phyloP scores from a whole-genome alignment of 225 moss, liverwort and hornwort genomes.

The Climacium dendroides region DNA sequence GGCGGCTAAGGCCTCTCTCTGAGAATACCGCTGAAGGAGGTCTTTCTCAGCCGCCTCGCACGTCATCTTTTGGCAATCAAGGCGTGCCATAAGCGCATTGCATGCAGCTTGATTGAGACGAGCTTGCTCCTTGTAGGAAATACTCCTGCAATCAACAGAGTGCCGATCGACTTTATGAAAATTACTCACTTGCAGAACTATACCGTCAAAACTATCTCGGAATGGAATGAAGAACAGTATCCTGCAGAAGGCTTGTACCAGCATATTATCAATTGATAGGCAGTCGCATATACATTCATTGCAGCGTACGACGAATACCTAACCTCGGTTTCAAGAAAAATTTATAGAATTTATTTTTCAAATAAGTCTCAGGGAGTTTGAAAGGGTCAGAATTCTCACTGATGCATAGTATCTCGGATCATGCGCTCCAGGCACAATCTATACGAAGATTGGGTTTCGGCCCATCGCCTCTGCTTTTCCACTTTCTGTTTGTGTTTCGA shows the following conservation, averaged over 20 bases:
- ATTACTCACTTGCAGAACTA: neutral
- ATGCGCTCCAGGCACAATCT: conserved; percentile 40
- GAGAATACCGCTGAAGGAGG: conserved; percentile 50
- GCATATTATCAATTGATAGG: neutral
- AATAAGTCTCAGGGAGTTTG: neutral
- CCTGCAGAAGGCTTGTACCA: neutral
- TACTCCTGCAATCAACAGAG: conserved; percentile 23
- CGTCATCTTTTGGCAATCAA: conserved; percentile 62
- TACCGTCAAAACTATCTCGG: neutral
- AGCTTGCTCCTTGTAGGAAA: conserved; percentile 62
- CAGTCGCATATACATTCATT: neutral
- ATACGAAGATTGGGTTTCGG: conserved; percentile 42
- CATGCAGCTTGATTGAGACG: conserved; percentile 69
- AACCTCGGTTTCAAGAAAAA: neutral
- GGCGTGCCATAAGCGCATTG: conserved; percentile 59
- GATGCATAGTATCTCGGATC: conserved; percentile 50
- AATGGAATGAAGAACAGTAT: neutral
- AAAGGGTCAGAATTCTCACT: conserved; percentile 7
- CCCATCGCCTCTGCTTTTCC: conserved; percentile 49
- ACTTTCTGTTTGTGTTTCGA: conserved; percentile 49
- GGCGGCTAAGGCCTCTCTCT: conserved; percentile 41
- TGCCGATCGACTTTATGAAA: neutral
- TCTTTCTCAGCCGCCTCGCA: conserved; percentile 62
- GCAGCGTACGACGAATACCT: neutral
- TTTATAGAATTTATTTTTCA: neutral